These are phyloP conservation scores for Claviceps pusilla DNA, from an alignment of 2,329 filamentous ascomycete species.

Conservation along the genomic window DNA sequence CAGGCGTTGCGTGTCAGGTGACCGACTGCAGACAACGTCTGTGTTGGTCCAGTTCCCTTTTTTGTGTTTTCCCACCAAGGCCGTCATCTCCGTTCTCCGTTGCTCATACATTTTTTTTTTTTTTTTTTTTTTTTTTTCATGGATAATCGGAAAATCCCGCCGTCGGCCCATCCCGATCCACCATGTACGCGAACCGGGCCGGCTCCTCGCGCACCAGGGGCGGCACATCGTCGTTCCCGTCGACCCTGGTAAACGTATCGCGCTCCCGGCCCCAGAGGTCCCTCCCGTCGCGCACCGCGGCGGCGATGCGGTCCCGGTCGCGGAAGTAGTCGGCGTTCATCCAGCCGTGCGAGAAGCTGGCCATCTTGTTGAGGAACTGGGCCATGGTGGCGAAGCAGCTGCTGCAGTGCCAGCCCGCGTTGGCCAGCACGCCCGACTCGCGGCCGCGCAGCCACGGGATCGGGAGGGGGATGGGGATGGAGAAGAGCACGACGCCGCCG, in stretches of 20 bases:
- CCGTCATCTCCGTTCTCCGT: too few relatives aligned
- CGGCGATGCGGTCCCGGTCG: slow-evolving; percentile 32
- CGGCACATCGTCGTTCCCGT: slow-evolving; percentile 38
- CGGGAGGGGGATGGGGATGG: slow-evolving; percentile 8
- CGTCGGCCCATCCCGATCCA: slow-evolving; percentile 28
- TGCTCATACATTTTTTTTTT: too few relatives aligned
- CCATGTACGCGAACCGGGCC: slow-evolving; percentile 29
- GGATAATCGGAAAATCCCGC: slow-evolving; percentile 35
- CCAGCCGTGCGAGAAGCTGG: slow-evolving; percentile 38
- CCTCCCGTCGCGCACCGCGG: slow-evolving; percentile 33
- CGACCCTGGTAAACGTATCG: slow-evolving; percentile 33
- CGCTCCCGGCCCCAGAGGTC: slow-evolving; percentile 39
- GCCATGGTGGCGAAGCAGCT: slow-evolving; percentile 42
- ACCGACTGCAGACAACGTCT: too few relatives aligned
- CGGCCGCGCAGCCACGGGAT: slow-evolving; percentile 15
- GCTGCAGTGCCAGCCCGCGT: slow-evolving; percentile 48
- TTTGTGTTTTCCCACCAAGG: too few relatives aligned
- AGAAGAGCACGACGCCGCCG: slow-evolving; percentile 15
- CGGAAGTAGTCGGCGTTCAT: slow-evolving; percentile 35
- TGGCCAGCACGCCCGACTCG: slow-evolving; percentile 29
- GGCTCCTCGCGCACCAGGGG: slow-evolving; percentile 25
- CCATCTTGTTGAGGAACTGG: slow-evolving; percentile 40
- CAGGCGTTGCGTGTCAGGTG: too few relatives aligned
- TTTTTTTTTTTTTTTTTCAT: too few relatives aligned
- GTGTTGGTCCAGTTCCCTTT: too few relatives aligned